Percentiles rank a stretch among this genome's conserved stretches.
Conservation (phyloP, 306 rosid genomes). For the Sphenostylis stenocarpa region DNA sequence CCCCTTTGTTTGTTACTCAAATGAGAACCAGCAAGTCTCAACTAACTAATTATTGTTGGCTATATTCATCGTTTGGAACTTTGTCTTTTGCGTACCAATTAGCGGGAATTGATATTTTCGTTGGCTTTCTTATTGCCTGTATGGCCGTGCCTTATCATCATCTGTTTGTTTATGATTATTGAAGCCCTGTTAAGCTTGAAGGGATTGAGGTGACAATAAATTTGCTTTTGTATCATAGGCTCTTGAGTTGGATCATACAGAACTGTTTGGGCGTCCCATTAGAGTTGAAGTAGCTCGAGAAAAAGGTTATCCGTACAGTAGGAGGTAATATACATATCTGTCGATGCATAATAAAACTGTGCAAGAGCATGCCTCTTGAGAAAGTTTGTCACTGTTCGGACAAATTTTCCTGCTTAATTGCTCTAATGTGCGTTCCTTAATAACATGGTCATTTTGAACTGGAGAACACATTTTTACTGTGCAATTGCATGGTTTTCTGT, state of each 20-base stretch:
- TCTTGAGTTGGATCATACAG: slow-evolving; percentile 33
- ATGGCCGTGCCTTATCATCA: not conserved
- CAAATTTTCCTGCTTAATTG: not conserved
- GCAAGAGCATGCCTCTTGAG: not conserved
- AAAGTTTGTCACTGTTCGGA: not conserved
- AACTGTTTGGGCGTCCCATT: slow-evolving; percentile 26
- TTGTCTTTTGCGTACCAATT: slow-evolving; percentile 1
- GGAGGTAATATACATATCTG: slow-evolving; percentile 43
- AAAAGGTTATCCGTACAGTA: slow-evolving; percentile 4
- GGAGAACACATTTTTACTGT: not conserved
- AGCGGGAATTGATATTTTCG: slow-evolving; percentile 18
- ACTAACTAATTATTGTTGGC: not conserved
- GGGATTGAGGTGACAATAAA: not conserved
- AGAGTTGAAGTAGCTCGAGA: slow-evolving; percentile 21
- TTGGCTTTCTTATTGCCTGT: not conserved
- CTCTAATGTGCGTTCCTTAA: not conserved
- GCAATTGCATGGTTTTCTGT: not conserved
- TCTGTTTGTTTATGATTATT: not conserved
- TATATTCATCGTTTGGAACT: not conserved
- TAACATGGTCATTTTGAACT: not conserved
- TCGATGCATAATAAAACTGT: not conserved
- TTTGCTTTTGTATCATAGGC: slow-evolving; percentile 30
- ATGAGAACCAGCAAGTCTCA: not conserved
- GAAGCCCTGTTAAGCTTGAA: not conserved
- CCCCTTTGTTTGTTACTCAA: not conserved